phyloP scores from a whole-genome alignment of 805 yeast genomes.

The Candida chauliodis region DNA sequence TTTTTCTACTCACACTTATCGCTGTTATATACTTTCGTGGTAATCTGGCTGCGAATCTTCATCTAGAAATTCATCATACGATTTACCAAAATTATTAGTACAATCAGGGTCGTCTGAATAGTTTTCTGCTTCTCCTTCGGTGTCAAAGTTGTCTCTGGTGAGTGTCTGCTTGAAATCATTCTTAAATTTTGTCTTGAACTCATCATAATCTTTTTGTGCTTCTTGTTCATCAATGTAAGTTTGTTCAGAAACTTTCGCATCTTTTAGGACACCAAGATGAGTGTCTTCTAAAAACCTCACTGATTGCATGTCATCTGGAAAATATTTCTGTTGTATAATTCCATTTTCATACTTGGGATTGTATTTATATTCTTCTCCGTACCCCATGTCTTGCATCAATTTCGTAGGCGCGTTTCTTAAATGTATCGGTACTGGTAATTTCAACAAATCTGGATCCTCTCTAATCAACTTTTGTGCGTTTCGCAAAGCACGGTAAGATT shows the following conservation, averaged over 20 bases:
- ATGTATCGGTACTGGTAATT: slow-evolving; percentile 73
- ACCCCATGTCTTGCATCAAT: slow-evolving; percentile 85
- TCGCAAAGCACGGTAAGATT: slow-evolving; percentile 77
- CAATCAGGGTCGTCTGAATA: slow-evolving; percentile 35
- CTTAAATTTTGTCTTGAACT: slow-evolving; percentile 12
- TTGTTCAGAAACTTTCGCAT: slow-evolving; percentile 15
- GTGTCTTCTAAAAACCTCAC: slow-evolving; percentile 48
- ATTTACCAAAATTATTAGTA: slow-evolving; percentile 27
- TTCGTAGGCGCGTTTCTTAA: slow-evolving; percentile 92
- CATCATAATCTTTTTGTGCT: slow-evolving; percentile 17
- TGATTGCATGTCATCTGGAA: slow-evolving; percentile 57
- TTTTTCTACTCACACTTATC: not conserved
- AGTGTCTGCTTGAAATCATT: slow-evolving; percentile 3
- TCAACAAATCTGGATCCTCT: slow-evolving; percentile 54
- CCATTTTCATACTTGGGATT: slow-evolving; percentile 81
- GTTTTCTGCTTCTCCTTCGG: slow-evolving; percentile 37
- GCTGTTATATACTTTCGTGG: slow-evolving; percentile 8
- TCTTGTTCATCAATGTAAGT: slow-evolving; percentile 12
- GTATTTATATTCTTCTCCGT: slow-evolving; percentile 81
- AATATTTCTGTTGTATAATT: slow-evolving; percentile 64
- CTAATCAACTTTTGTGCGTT: slow-evolving; percentile 56
- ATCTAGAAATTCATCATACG: slow-evolving; percentile 33
- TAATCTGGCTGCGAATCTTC: slow-evolving; percentile 22
- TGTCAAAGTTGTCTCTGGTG: no score
- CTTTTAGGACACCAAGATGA: slow-evolving; percentile 48